Evolutionary conservation across 2,329 filamentous ascomycete species (phyloP).

Genomic region (Blastomyces parvus): DNA sequence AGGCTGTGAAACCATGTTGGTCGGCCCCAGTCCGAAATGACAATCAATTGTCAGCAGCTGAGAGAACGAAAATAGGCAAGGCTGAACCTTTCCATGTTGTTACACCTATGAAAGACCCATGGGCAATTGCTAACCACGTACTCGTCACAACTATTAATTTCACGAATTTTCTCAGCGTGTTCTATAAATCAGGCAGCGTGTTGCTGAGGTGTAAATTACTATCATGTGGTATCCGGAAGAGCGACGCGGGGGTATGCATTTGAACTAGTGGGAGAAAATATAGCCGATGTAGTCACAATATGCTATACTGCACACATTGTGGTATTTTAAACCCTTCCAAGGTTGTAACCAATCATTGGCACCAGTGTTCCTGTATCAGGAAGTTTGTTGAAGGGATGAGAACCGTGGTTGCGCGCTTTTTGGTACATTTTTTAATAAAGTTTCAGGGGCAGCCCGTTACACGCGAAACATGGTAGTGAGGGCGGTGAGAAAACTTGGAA

Average conservation of each 20-base stretch:
- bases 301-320: no score
- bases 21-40: background rate
- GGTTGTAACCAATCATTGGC: background rate
- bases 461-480: background rate
- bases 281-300: no score
- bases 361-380: background rate
- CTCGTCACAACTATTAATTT: background rate
- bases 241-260: background rate
- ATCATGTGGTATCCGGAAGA: background rate
- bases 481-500: background rate
- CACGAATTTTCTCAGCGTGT: background rate
- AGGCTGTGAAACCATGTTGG: background rate
- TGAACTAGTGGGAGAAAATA: no score
- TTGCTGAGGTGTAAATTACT: background rate
- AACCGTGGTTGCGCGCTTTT: background rate
- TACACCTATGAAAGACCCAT: background rate
- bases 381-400: background rate
- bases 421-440: background rate
- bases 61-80: background rate
- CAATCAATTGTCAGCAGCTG: background rate
- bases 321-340: background rate
- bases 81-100: background rate
- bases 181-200: background rate
- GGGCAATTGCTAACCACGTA: background rate
- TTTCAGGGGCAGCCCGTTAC: background rate